A percentile compares a stretch with the other conserved stretches of the same genome.
These are phyloP conservation scores for Acanthamoeba castellanii DNA, from an alignment of 208 protist genomes.

Conservation along the genomic window DNA sequence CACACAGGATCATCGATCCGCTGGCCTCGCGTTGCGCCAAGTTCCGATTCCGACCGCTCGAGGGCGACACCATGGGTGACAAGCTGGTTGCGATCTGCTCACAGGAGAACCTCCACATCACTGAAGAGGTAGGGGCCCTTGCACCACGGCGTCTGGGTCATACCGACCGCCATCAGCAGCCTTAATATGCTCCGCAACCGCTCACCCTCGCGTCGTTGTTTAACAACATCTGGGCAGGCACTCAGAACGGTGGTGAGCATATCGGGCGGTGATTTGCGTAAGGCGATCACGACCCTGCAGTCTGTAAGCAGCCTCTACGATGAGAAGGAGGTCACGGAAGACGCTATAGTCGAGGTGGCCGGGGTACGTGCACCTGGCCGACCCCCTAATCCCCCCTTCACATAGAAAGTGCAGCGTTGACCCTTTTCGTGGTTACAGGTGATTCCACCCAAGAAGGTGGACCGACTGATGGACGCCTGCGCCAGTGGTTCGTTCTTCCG, in stretches of 20 bases:
- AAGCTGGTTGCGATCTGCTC: constrained; percentile 93
- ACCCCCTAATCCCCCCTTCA: not conserved
- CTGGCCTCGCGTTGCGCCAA: constrained; percentile 99
- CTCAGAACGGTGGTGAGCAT: constrained; percentile 91
- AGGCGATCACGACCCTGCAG: constrained; percentile 97
- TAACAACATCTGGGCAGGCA: not conserved
- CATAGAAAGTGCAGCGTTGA: not conserved
- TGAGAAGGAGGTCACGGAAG: not conserved
- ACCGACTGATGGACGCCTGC: constrained; percentile 79
- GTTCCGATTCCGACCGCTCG: constrained; percentile 98
- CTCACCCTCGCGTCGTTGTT: not conserved
- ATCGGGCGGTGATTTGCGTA: constrained; percentile 97
- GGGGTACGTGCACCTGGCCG: constrained; percentile 45
- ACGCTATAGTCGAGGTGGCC: constrained; percentile 63
- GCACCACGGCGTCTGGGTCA: constrained; percentile 78
- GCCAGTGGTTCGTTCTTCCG: constrained; percentile 74
- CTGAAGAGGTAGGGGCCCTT: constrained; percentile 71
- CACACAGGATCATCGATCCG: constrained; percentile 98
- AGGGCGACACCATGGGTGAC: constrained; percentile 90
- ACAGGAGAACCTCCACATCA: constrained; percentile 92
- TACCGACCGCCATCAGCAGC: not conserved
- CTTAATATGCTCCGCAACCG: not conserved
- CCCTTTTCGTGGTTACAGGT: constrained; percentile 42
- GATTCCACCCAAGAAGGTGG: constrained; percentile 88
- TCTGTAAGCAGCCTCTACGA: constrained; percentile 84